Conservation (phyloP, 306 rosid species). For the Rubus parviflorus region DNA sequence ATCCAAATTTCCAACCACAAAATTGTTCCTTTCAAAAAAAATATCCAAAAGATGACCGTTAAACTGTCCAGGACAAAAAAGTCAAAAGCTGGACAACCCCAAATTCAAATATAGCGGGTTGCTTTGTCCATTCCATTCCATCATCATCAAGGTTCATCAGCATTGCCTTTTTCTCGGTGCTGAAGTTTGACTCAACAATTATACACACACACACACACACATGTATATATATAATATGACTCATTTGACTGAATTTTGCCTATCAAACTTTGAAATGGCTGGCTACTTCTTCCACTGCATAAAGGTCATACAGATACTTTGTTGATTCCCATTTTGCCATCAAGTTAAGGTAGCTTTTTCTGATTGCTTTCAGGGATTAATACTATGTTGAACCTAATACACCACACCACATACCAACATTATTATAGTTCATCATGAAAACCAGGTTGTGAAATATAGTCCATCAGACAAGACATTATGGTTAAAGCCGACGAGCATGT, state of each 20-base stretch:
- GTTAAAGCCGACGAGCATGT: background rate
- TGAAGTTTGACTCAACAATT: constrained; percentile 16
- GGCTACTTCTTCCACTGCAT: background rate
- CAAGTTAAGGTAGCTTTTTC: background rate
- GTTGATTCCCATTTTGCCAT: background rate
- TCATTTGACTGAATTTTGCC: constrained; percentile 3
- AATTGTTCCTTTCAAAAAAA: background rate
- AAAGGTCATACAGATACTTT: background rate
- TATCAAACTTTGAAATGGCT: background rate
- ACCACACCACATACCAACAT: background rate
- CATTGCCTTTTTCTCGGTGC: background rate
- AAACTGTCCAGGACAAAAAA: background rate
- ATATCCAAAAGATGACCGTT: constrained; percentile 12
- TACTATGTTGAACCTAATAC: background rate
- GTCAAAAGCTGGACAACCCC: constrained; percentile 13
- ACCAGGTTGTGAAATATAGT: background rate
- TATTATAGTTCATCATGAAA: background rate
- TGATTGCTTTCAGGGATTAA: background rate
- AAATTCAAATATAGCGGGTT: constrained; percentile 3
- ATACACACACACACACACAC: too few species aligned
- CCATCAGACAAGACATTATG: constrained; percentile 13
- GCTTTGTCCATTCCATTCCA: background rate
- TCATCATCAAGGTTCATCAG: background rate
- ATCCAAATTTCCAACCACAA: background rate
- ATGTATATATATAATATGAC: background rate